These are phyloP conservation scores for Sugiyamaella japonica DNA, from an alignment of 1,139 yeast genomes.

Conservation along the genomic window DNA sequence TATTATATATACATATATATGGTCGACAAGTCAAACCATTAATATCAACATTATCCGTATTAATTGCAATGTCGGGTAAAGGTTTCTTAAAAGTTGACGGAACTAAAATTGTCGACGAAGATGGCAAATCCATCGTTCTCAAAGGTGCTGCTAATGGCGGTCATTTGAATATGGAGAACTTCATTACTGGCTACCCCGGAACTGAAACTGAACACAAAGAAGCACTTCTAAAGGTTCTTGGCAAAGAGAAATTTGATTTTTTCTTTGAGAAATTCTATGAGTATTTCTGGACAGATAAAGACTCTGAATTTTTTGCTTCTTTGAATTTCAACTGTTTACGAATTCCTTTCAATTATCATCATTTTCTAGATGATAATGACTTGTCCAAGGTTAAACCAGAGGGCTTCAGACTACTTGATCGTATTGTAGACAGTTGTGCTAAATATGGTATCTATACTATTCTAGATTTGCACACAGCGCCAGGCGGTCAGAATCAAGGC, in stretches of 20 bases:
- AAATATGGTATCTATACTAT: conserved; percentile 45
- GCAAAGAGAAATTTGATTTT: conserved; percentile 47
- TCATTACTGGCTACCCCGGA: conserved; percentile 53
- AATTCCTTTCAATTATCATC: conserved; percentile 51
- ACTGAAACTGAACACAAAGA: conserved; percentile 50
- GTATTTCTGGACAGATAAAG: conserved; percentile 50
- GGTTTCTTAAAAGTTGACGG: conserved; percentile 38
- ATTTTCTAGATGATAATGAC: conserved; percentile 48
- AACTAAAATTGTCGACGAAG: conserved; percentile 47
- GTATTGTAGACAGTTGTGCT: conserved; percentile 45
- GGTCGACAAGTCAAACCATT: no score
- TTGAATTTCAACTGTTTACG: conserved; percentile 49
- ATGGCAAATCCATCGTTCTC: conserved; percentile 43
- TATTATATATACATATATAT: not conserved
- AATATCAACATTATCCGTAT: not conserved
- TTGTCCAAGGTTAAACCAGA: conserved; percentile 44
- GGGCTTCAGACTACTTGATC: conserved; percentile 48
- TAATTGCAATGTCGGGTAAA: conserved; percentile 1
- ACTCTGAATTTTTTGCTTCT: conserved; percentile 46
- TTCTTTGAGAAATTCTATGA: conserved; percentile 52
- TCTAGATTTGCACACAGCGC: conserved; percentile 48
- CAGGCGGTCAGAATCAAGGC: conserved; percentile 53
- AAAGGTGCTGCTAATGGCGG: conserved; percentile 51
- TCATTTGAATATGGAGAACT: conserved; percentile 52
- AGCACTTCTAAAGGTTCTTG: conserved; percentile 43